These are phyloP conservation scores for Chlorella sp. DNA, from an alignment of 139 green algal species.

Conservation along the genomic window DNA sequence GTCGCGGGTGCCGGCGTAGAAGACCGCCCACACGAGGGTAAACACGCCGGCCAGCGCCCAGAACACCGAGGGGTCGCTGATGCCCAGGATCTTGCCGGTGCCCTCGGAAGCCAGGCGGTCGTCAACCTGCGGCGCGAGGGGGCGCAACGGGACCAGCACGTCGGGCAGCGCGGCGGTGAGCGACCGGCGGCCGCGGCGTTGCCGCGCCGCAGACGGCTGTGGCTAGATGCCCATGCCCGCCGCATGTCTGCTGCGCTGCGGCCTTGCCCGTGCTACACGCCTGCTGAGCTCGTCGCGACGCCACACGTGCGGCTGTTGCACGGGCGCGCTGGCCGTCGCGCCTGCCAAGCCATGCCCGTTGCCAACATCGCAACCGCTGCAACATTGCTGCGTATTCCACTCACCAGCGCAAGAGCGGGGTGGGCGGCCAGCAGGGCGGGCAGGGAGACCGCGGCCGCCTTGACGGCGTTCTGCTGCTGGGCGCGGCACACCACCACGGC, in stretches of 20 bases:
- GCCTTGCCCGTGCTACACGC: too few relatives aligned
- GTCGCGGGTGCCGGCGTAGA: constrained; percentile 39
- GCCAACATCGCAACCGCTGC: too few relatives aligned
- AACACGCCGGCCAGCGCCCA: constrained; percentile 42
- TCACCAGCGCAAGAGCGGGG: constrained; percentile 53
- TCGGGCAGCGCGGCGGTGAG: too few relatives aligned
- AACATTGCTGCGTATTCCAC: neutral
- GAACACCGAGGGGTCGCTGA: constrained; percentile 61
- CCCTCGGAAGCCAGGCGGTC: constrained; percentile 60
- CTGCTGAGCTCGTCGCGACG: too few relatives aligned
- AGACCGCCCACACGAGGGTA: constrained; percentile 44
- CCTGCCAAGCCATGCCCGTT: too few relatives aligned
- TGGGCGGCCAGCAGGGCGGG: constrained; percentile 44
- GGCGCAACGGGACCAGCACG: too few relatives aligned
- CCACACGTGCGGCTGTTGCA: too few relatives aligned
- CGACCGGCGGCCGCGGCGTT: too few relatives aligned
- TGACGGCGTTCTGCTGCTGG: constrained; percentile 36
- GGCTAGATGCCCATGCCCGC: too few relatives aligned
- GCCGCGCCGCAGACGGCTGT: too few relatives aligned
- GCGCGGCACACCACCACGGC: constrained; percentile 42
- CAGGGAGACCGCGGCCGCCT: constrained; percentile 41
- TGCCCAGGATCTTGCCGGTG: constrained; percentile 51
- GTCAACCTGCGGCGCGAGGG: constrained; percentile 25
- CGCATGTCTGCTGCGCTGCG: too few relatives aligned
- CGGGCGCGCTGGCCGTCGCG: too few relatives aligned